Percentiles rank a stretch among this genome's conserved stretches.
phyloP scores from a whole-genome alignment of 768 basidiomycete species.

The Heimioporus sp. region DNA sequence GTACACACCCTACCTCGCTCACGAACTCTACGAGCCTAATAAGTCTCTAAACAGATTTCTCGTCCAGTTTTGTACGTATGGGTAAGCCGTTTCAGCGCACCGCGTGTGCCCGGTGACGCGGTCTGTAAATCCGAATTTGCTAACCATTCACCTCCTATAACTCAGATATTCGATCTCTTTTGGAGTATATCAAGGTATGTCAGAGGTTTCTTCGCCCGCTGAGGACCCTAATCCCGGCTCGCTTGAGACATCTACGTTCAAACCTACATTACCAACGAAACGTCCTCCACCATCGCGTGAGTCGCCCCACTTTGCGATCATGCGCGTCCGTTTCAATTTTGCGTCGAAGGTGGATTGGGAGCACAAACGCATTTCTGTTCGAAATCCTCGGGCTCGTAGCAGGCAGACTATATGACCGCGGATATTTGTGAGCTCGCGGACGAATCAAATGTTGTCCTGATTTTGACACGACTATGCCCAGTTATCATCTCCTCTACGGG shows the following conservation, averaged over 20 bases:
- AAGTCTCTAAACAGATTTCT: slow-evolving; percentile 29
- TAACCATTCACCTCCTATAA: neutral
- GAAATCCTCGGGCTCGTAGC: slow-evolving; percentile 43
- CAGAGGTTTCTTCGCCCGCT: neutral
- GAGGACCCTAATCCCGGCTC: neutral
- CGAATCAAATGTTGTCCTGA: too few species aligned
- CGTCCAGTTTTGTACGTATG: slow-evolving; percentile 38
- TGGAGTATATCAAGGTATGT: slow-evolving; percentile 43
- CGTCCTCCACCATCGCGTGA: slow-evolving; percentile 40
- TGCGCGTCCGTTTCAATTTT: neutral
- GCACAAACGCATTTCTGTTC: slow-evolving; percentile 46
- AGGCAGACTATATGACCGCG: slow-evolving; percentile 50
- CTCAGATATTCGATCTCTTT: slow-evolving; percentile 38
- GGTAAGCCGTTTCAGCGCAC: slow-evolving; percentile 18
- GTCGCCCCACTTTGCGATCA: slow-evolving; percentile 8
- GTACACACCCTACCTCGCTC: neutral
- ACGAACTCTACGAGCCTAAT: neutral
- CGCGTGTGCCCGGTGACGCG: too few species aligned
- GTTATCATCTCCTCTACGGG: slow-evolving; percentile 24
- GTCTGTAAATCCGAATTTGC: neutral
- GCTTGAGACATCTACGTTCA: slow-evolving; percentile 38
- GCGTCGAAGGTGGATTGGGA: slow-evolving; percentile 42
- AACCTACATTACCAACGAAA: slow-evolving; percentile 35
- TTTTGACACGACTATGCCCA: slow-evolving; percentile 8
- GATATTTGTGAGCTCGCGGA: slow-evolving; percentile 43